Base-by-base conservation (phyloP, 169 alveolate genomes). In the Plasmodium billcollinsi region DNA sequence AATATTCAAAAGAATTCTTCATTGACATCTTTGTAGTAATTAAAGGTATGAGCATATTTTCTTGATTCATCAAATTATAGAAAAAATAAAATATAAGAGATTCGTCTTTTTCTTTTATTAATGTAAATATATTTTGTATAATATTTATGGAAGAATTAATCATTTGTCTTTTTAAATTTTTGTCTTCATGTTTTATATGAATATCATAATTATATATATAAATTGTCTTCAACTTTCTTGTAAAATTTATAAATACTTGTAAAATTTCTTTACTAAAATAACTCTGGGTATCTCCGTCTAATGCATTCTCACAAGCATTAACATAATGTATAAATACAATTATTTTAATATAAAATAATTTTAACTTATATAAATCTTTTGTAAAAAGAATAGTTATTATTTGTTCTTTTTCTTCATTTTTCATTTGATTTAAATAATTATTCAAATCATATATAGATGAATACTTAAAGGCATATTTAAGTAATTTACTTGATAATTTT, bases 301-400 rank as follows among this genome's bases (percentile, higher is more conserved):
- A 15, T 50, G 65, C 18, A 39, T 39, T 39, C 14, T 86, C 92
- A 58, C 65, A 67, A 15, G 75, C n/a, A 50, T 61, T 61, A 65
- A 86, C 29, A 67, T 47, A 61, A 54, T 86, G 76, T 21, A 86
- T 72, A 54, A 72, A 86, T 15, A 86, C 69, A 52, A 86, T 86
- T 18, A 86, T 74, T 66, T 86, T 71, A 47, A 86, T 67, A 47
- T 86, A 86, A 71, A 71, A 62, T 45, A 86, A 8, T 71, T 86
- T 86, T n/a, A 86, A 24, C 52, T 56, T 72, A 26, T 39, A 47
- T 73, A 86, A 59, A 39, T 86, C 72, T 7, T 61, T 63, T 18
- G 47, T 61, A 15, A 58, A 26, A 21, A 86, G 21, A 24, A 86
- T 61, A 18, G 26, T 62, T 15, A 15, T 11, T 15, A 72, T 33